Evolutionary conservation across 2,329 filamentous ascomycete species (phyloP).

Genomic region (Ascosphaera apis): DNA sequence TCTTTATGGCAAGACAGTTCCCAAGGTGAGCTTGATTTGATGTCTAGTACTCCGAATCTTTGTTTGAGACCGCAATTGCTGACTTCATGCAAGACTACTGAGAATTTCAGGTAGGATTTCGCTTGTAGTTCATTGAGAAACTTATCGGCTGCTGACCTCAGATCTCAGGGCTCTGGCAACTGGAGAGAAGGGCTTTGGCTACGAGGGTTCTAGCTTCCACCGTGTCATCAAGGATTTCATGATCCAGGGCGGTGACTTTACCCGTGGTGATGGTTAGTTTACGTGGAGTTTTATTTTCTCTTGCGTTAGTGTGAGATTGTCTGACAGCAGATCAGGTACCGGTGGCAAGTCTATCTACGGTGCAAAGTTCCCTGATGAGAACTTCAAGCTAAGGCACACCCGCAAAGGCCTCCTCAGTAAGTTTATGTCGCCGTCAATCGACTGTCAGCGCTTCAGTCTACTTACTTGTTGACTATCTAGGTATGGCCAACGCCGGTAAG

Average conservation of each 20-base stretch:
- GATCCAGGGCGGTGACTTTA: conserved; percentile 49
- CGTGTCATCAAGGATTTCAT: conserved; percentile 49
- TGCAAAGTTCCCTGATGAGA: conserved; percentile 43
- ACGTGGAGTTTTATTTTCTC: background rate
- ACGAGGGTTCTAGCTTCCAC: conserved; percentile 44
- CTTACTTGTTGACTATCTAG: conserved; percentile 11
- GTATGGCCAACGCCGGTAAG: conserved; percentile 43
- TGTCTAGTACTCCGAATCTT: conserved; percentile 1
- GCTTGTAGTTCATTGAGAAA: too few species aligned
- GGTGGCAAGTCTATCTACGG: conserved; percentile 48
- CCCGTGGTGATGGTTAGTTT: conserved; percentile 31
- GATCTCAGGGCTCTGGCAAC: conserved; percentile 42
- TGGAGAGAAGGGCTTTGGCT: conserved; percentile 44
- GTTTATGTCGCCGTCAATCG: conserved; percentile 8
- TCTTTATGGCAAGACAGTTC: conserved; percentile 44
- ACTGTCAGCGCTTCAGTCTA: background rate
- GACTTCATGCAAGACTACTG: conserved; percentile 3
- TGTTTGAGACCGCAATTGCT: background rate
- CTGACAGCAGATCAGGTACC: conserved; percentile 21
- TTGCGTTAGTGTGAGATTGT: too few species aligned
- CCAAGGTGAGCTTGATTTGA: conserved; percentile 29
- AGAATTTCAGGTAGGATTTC: background rate
- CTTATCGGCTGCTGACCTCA: too few species aligned
- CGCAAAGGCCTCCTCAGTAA: conserved; percentile 39
- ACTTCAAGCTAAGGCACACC: conserved; percentile 48